These are phyloP conservation scores for Malassezia psittaci DNA, from an alignment of 1,284 basidiomycete species.

Conservation along the genomic window DNA sequence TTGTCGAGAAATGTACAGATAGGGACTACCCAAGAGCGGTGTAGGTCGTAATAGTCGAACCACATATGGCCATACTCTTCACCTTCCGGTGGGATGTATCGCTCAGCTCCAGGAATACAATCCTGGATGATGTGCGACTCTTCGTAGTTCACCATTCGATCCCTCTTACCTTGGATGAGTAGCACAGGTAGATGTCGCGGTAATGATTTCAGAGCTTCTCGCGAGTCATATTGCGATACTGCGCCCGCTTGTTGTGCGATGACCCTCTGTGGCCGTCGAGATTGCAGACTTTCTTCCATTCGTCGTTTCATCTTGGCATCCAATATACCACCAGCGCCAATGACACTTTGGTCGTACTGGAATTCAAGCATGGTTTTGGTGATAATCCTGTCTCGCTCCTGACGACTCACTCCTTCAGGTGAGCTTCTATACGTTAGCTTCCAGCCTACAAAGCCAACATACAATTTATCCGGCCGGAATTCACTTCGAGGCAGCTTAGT, in stretches of 20 bases:
- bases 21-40: conserved; percentile 8
- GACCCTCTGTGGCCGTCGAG: conserved; percentile 19
- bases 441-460: conserved; percentile 1
- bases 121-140: conserved; percentile 27
- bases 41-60: conserved; percentile 33
- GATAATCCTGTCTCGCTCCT: conserved; percentile 21
- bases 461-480: conserved; percentile 14
- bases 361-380: conserved; percentile 25
- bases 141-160: conserved; percentile 34
- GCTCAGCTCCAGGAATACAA: conserved; percentile 24
- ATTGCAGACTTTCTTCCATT: conserved; percentile 1
- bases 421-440: neutral
- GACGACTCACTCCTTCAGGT: neutral
- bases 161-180: conserved; percentile 32
- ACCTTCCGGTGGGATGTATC: conserved; percentile 13
- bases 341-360: conserved; percentile 31
- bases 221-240: conserved; percentile 21
- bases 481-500: conserved; percentile 36
- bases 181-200: conserved; percentile 20
- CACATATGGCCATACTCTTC: conserved; percentile 17
- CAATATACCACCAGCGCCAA: conserved; percentile 9
- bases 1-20: conserved; percentile 10
- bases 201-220: conserved; percentile 20
- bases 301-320: neutral
- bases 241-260: conserved; percentile 12